Base-by-base conservation (phyloP, 345 rosid genomes). In the Theobroma cacao region DNA sequence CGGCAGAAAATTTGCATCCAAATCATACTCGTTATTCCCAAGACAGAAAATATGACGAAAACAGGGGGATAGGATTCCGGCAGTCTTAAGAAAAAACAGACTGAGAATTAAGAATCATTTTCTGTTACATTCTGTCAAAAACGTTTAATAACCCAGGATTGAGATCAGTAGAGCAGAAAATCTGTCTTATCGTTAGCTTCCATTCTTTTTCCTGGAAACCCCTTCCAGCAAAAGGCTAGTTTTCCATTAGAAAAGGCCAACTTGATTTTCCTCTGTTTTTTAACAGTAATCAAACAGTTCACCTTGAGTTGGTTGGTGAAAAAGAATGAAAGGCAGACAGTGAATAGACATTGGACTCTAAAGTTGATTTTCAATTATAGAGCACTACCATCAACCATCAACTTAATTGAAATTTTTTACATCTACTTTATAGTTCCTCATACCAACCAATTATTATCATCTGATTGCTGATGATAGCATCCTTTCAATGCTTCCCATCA, bases 31-130 rank as follows among this genome's bases (percentile, higher is more conserved):
- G 20, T 22, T 15, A 13, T 3, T 30, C 2, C 18, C 24, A 22
- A n/a, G 72, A 41, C 52, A 0, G 52, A 12, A 24, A 67, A 67
- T 6, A 36, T 13, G 72, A 67, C 17, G 22, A 40, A 66, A 66
- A 41, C 52, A 1, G 33, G 52, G 33, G 52, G 7, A 13, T 15
- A 3, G 43, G 24, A 18, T 20, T 34, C 5, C 6, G n/a, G 22
- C 0, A 20, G 9, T n/a, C n/a, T n/a, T n/a, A n/a, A n/a, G n/a
- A n/a, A n/a, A n/a, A n/a, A n/a, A n/a, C n/a, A n/a, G n/a, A n/a
- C 9, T 36, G 14, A 65, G 48, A n/a, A 38, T n/a, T 20, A 13
- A 60, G 13, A 77, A 73, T 71, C 56, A 62, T 80, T 48, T 76
- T 80, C n/a, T 73, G 14, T 8, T n/a, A 2, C 28, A 55, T 56